Base-by-base conservation (phyloP, 805 yeast genomes). In the Groenewaldozyma salmanticensis region DNA sequence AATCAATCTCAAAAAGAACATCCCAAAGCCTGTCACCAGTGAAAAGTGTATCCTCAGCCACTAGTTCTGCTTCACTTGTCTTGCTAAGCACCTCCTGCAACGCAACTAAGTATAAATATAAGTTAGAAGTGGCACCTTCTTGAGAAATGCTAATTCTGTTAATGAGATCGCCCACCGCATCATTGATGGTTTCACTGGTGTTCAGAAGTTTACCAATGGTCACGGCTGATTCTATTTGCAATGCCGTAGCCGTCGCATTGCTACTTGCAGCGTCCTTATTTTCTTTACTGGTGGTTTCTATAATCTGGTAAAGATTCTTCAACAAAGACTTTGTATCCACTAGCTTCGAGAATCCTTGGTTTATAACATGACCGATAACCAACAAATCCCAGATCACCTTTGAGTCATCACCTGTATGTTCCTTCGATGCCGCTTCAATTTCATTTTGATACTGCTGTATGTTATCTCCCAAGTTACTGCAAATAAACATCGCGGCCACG, bases 381-480 rank as follows among this genome's bases (percentile, higher is more conserved):
- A 9, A 13, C 29, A 24, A 24, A 24, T 24, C 29, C 29, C 29
- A 24, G 7, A 24, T 24, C 29, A 24, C 7, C 29, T 24, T 35
- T 42, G 37, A 7, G 43, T 55, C 18, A 29, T 13, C 39, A n/a
- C n/a, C n/a, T n/a, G n/a, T n/a, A n/a, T n/a, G n/a, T n/a, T n/a
- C n/a, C n/a, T n/a, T n/a, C n/a, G n/a, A n/a, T 5, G 48, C 55
- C 5, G 42, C 31, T 11, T 42, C 43, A 3, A 38, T 19, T 18
- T 44, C 35, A 21, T 24, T 24, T 24, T 24, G 29, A 24, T 24
- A 24, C 29, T 24, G 7, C 29, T 24, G 11, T 9, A 24, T 24
- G 7, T 9, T 9, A 9, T 24, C 29, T 9, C 29, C 29, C 7
- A 24, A 13, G n/a, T n/a, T n/a, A n/a, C n/a, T n/a, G n/a, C n/a